Evolutionary conservation across 2,329 filamentous ascomycete species (phyloP).

Genomic region (Gnomoniopsis sp.): DNA sequence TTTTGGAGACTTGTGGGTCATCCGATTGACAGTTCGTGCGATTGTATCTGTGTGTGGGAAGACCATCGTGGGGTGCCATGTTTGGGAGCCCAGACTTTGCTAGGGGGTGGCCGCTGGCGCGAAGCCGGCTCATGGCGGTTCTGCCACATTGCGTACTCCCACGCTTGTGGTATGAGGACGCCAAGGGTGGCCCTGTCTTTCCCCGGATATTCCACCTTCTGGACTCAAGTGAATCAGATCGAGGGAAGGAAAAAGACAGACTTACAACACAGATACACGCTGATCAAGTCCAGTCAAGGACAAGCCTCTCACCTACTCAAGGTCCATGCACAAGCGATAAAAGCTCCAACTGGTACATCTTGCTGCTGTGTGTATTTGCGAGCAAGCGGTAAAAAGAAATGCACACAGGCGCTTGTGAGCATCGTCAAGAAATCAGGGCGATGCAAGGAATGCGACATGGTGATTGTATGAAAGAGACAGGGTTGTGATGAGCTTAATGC

Average conservation of each 20-base stretch:
- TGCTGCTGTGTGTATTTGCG: too few species aligned
- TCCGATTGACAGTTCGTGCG: constrained; percentile 11
- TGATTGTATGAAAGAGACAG: not conserved
- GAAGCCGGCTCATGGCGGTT: not conserved
- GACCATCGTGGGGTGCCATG: not conserved
- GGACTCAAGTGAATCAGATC: too few species aligned
- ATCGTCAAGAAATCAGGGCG: not conserved
- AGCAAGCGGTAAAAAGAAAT: too few species aligned
- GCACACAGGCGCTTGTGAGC: not conserved
- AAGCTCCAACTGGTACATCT: too few species aligned
- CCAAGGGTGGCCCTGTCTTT: not conserved
- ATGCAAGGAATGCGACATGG: not conserved
- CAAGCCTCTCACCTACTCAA: too few species aligned
- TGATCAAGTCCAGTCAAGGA: too few species aligned
- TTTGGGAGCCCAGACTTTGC: not conserved
- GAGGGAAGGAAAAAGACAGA: too few species aligned
- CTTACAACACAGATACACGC: too few species aligned
- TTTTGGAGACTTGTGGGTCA: constrained; percentile 9
- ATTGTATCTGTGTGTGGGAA: constrained; percentile 9
- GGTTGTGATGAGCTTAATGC: constrained; percentile 9
- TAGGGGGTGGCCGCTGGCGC: constrained; percentile 4
- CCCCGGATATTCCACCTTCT: not conserved
- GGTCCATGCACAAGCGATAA: too few species aligned
- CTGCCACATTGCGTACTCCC: not conserved
- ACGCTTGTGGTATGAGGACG: not conserved